Evolutionary conservation across 2,329 filamentous ascomycete genomes (phyloP), one percentile per base, ranked within the genome.

Genomic region (Epichloe uncinata): DNA sequence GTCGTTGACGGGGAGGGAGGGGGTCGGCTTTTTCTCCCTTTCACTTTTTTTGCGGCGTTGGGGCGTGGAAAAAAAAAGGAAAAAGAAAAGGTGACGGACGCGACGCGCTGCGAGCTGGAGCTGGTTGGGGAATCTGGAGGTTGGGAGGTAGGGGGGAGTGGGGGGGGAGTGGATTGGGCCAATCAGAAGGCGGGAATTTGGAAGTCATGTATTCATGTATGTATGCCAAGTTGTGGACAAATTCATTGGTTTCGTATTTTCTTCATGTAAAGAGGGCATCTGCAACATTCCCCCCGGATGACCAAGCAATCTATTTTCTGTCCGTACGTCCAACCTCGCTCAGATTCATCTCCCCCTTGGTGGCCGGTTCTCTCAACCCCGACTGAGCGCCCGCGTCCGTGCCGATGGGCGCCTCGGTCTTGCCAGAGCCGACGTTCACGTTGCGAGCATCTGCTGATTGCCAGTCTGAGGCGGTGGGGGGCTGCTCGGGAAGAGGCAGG

Each of bases 401-500:
- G 4, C 78, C 77, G 43, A 81, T 67, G 53, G 76, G 48, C 48
- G 70, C 75, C 37, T 51, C 42, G 7, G 34, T 7, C 42, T 18
- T 34, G 26, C 50, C 50, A 26, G 45, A 41, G 4, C 84, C 84
- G 45, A 86, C 79, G 61, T 87, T 84, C 61, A 86, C 81, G 50
- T 70, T 86, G 54, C 77, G 70, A 34, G 74, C 74, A 59, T 91
- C 85, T 47, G 77, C 72, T 0, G 83, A 87, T 64, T 90, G 81
- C 75, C 81, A 89, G 73, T 93, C 86, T 5, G 84, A 85, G n/a
- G 79, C 69, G n/a, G 68, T 70, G 85, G 85, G 20, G 20, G 87
- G 87, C 56, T 90, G 74, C 2, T 91, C 85, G 16, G 87, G 87
- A 47, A 90, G 78, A 47, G 85, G 85, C 34, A 94, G 81, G 68